phyloP scores from a whole-genome alignment of 1,284 basidiomycete genomes.

The Austroboletus rostrupii region DNA sequence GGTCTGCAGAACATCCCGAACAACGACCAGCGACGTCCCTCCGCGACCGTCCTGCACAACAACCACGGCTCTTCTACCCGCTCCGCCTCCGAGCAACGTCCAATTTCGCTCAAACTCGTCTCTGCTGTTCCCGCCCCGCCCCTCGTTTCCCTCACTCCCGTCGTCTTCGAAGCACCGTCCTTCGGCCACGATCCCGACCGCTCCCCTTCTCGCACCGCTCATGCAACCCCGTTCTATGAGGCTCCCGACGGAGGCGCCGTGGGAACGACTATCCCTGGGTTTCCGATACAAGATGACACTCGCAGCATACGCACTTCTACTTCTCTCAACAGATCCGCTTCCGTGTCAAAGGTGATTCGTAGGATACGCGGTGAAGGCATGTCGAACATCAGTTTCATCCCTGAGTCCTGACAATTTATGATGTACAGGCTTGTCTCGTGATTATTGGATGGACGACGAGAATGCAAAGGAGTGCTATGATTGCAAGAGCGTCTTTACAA shows the following conservation, averaged over 20 bases:
- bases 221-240: constrained; percentile 50
- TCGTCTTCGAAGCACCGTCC: constrained; percentile 68
- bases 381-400: constrained; percentile 13
- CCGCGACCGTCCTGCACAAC: constrained; percentile 41
- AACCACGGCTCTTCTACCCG: constrained; percentile 46
- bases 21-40: constrained; percentile 54
- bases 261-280: constrained; percentile 76
- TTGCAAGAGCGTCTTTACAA: constrained; percentile 87
- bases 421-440: constrained; percentile 65
- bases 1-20: constrained; percentile 26
- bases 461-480: constrained; percentile 94
- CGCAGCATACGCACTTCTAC: constrained; percentile 71
- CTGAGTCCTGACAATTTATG: constrained; percentile 9
- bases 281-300: constrained; percentile 79
- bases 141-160: constrained; percentile 76
- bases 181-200: constrained; percentile 61
- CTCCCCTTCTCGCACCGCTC: constrained; percentile 51
- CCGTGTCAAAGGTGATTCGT: constrained; percentile 86
- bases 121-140: constrained; percentile 67
- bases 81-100: constrained; percentile 47
- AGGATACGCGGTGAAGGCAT: constrained; percentile 81
- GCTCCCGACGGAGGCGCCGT: constrained; percentile 54
- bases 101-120: constrained; percentile 51
- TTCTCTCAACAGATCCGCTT: constrained; percentile 70
- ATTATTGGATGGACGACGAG: constrained; percentile 98